A percentile compares a stretch with the other conserved stretches of the same genome.
phyloP scores from a whole-genome alignment of 129 eudicot genomes.

The Flaveria bidentis region DNA sequence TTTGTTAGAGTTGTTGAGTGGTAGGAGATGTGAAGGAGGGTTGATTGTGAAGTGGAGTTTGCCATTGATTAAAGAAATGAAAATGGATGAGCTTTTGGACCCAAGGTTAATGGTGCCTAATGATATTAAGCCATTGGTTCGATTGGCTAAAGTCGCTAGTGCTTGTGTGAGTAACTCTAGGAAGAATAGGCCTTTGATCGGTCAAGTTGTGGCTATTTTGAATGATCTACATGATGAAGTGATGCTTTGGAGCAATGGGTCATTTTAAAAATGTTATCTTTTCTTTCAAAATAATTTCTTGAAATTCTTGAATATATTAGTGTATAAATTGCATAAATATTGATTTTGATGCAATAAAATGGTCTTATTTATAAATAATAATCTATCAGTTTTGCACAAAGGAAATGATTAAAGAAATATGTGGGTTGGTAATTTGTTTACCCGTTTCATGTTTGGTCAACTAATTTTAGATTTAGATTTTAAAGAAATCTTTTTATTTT shows the following conservation, averaged over 20 bases:
- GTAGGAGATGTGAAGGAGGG: conserved; percentile 70
- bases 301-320: conserved; percentile 5
- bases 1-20: conserved; percentile 88
- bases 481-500: neutral
- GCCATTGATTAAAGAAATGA: conserved; percentile 88
- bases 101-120: conserved; percentile 59
- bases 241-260: conserved; percentile 33
- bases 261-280: conserved; percentile 19
- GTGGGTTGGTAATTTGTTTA: conserved; percentile 28
- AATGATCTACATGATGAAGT: conserved; percentile 54
- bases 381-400: neutral
- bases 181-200: conserved; percentile 64
- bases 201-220: conserved; percentile 66
- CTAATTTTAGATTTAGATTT: conserved; percentile 27
- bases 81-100: conserved; percentile 67
- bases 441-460: conserved; percentile 34
- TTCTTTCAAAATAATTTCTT: conserved; percentile 1
- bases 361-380: neutral
- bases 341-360: conserved; percentile 13
- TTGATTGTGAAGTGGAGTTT: conserved; percentile 78
- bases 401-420: conserved; percentile 5
- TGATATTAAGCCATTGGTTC: conserved; percentile 65
- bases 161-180: conserved; percentile 90
- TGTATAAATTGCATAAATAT: conserved; percentile 16
- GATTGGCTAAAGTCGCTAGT: conserved; percentile 81